Conservation (phyloP, 2,329 filamentous ascomycete genomes). For the Ceratocystis ficicola region DNA sequence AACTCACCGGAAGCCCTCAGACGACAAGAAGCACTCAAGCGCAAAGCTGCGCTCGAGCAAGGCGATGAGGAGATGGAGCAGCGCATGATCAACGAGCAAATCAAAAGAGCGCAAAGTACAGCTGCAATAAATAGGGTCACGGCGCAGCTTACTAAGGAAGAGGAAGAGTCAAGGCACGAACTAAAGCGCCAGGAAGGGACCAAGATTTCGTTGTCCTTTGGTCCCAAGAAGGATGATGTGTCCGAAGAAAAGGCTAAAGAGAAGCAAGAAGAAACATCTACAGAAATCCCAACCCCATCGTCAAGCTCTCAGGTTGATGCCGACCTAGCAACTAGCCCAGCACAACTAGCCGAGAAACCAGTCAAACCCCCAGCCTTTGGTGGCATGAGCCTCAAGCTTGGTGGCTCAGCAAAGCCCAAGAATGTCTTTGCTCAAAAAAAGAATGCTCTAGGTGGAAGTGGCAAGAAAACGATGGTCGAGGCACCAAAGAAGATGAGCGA, state of each 20-base stretch:
- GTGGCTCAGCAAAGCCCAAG: slow-evolving; percentile 44
- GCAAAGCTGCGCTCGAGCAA: slow-evolving; percentile 76
- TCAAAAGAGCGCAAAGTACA: slow-evolving; percentile 57
- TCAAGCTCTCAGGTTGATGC: background rate
- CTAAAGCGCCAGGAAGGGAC: slow-evolving; percentile 57
- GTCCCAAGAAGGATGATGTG: slow-evolving; percentile 31
- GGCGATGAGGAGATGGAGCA: slow-evolving; percentile 86
- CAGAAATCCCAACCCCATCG: background rate
- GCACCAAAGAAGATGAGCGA: slow-evolving; percentile 77
- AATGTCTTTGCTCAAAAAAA: slow-evolving; percentile 51
- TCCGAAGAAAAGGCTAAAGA: slow-evolving; percentile 15
- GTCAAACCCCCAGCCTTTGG: slow-evolving; percentile 26
- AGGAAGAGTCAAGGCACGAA: slow-evolving; percentile 34
- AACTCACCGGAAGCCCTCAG: slow-evolving; percentile 75
- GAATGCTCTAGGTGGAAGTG: slow-evolving; percentile 12
- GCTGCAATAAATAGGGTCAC: slow-evolving; percentile 37
- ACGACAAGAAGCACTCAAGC: slow-evolving; percentile 65
- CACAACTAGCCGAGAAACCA: slow-evolving; percentile 28
- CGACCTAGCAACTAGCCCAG: background rate
- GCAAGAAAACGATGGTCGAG: slow-evolving; percentile 48
- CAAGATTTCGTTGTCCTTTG: slow-evolving; percentile 62
- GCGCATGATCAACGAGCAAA: slow-evolving; percentile 69
- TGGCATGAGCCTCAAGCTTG: slow-evolving; percentile 52
- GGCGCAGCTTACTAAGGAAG: slow-evolving; percentile 33
- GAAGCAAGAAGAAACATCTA: slow-evolving; percentile 22